Evolutionary conservation across 1,139 yeast genomes (phyloP).

Genomic region (Lodderomyces oxycetoniae): DNA sequence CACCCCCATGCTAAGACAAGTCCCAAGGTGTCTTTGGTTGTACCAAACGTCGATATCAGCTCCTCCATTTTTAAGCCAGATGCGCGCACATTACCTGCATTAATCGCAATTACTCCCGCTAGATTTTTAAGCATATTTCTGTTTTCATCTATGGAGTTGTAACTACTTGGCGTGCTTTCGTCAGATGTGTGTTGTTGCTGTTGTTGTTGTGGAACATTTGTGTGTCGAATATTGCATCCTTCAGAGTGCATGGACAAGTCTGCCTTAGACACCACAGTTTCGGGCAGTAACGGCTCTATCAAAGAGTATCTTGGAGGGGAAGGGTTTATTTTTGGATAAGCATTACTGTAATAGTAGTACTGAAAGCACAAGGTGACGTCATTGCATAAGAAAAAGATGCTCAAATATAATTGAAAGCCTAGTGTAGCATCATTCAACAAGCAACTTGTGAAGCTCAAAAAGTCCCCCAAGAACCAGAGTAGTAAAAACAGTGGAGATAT

Average conservation of each 20-base stretch:
- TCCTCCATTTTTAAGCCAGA: not conserved
- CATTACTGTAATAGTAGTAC: slow-evolving; percentile 63
- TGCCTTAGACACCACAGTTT: slow-evolving; percentile 1
- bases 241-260: slow-evolving; percentile 7
- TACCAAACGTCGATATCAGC: not conserved
- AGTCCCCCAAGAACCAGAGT: slow-evolving; percentile 84
- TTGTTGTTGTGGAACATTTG: too few relatives aligned
- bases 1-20: slow-evolving; percentile 74
- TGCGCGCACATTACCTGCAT: slow-evolving; percentile 23
- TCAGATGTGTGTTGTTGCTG: slow-evolving; percentile 7
- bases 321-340: slow-evolving; percentile 23
- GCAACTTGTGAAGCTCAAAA: slow-evolving; percentile 76
- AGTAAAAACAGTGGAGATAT: slow-evolving; percentile 69
- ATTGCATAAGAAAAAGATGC: slow-evolving; percentile 68
- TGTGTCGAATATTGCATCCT: slow-evolving; percentile 13
- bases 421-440: slow-evolving; percentile 66
- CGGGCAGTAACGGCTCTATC: not conserved
- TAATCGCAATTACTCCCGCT: slow-evolving; percentile 21
- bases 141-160: slow-evolving; percentile 22
- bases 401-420: slow-evolving; percentile 70
- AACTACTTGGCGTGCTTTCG: slow-evolving; percentile 19
- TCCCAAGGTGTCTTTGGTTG: slow-evolving; percentile 35
- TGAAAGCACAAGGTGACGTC: slow-evolving; percentile 71
- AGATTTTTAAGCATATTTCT: slow-evolving; percentile 12
- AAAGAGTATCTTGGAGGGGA: not conserved